phyloP scores from a whole-genome alignment of 768 basidiomycete species.

The Russula ochroleuca region DNA sequence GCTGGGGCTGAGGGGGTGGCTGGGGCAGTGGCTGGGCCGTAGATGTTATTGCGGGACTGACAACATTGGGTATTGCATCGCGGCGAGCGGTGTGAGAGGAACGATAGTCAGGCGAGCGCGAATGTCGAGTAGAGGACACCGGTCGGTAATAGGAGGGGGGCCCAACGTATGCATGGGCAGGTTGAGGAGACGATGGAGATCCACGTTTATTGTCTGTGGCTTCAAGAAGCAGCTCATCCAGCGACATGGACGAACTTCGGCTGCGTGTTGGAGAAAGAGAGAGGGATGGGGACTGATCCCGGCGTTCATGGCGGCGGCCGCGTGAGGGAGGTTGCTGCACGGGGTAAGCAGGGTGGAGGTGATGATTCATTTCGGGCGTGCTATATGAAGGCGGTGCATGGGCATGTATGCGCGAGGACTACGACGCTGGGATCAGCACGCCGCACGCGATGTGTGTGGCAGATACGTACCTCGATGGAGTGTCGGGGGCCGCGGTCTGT shows the following conservation, averaged over 20 bases:
- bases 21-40: conserved; percentile 28
- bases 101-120: conserved; percentile 22
- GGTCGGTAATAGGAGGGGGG: conserved; percentile 28
- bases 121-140: conserved; percentile 14
- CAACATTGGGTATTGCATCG: conserved; percentile 4
- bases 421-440: conserved; percentile 12
- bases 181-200: conserved; percentile 28
- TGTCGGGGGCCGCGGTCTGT: conserved; percentile 38
- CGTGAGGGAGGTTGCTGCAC: conserved; percentile 27
- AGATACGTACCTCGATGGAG: conserved; percentile 31
- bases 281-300: conserved; percentile 28
- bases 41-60: conserved; percentile 21
- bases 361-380: conserved; percentile 25
- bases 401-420: conserved; percentile 29
- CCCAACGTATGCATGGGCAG: conserved; percentile 33
- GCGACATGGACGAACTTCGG: conserved; percentile 34
- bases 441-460: conserved; percentile 1
- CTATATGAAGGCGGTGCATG: conserved; percentile 28
- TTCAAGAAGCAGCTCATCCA: conserved; percentile 49
- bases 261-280: conserved; percentile 40
- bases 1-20: conserved; percentile 29
- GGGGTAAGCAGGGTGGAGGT: conserved; percentile 32
- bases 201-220: conserved; percentile 38
- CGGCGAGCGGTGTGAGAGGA: conserved; percentile 12
- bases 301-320: conserved; percentile 28